These are phyloP conservation scores for Phytomonas francai DNA, from an alignment of 208 protist genomes.

Conservation along the genomic window DNA sequence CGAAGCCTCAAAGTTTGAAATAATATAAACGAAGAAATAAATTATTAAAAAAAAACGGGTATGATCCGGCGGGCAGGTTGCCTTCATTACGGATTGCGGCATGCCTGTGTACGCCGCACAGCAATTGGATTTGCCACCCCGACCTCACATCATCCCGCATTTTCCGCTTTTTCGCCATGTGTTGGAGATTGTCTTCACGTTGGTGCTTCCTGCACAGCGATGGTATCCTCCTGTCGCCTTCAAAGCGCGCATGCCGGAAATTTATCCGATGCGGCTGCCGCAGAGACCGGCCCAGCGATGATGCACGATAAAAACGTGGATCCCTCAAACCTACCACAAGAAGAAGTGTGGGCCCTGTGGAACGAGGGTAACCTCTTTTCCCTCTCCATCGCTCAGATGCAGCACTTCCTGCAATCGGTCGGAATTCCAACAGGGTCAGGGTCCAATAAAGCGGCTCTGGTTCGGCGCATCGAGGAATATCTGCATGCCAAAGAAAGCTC, in stretches of 20 bases:
- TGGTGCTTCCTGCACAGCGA: not conserved
- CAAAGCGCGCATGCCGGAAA: not conserved
- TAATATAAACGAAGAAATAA: not conserved
- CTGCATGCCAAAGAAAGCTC: constrained; percentile 30
- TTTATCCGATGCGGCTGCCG: not conserved
- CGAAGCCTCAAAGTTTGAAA: not conserved
- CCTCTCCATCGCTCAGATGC: constrained; percentile 70
- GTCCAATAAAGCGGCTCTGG: constrained; percentile 68
- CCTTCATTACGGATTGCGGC: not conserved
- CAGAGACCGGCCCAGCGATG: not conserved
- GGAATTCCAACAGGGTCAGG: constrained; percentile 15
- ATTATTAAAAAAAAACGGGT: not conserved
- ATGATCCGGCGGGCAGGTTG: not conserved
- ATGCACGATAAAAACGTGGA: not conserved
- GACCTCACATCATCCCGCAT: not conserved
- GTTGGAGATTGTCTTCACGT: not conserved
- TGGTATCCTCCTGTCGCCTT: not conserved
- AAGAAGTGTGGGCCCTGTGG: constrained; percentile 82
- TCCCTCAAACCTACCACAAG: constrained; percentile 5
- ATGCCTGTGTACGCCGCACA: not conserved
- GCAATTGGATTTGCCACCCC: not conserved
- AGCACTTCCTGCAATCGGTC: constrained; percentile 46
- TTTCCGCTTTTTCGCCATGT: not conserved
- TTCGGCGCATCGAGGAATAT: constrained; percentile 81
- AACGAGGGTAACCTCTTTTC: constrained; percentile 91